Conservation (phyloP, 345 rosid genomes). For the Arabis alpina region DNA sequence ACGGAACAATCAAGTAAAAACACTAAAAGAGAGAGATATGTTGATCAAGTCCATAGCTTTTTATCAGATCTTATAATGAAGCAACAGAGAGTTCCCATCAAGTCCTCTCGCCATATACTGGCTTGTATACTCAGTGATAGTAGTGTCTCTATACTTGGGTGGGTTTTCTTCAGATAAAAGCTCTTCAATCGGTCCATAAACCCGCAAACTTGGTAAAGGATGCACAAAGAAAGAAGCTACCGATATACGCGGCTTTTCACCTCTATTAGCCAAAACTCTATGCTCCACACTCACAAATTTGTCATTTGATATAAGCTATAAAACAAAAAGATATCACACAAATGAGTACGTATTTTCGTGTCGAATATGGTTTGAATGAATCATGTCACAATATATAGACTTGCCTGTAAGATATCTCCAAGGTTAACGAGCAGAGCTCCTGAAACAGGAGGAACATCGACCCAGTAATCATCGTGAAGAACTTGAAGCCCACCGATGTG, state of each 20-base stretch:
- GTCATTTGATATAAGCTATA: conserved; percentile 49
- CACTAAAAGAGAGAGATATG: neutral
- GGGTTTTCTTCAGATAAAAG: conserved; percentile 50
- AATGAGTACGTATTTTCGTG: neutral
- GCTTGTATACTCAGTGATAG: conserved; percentile 38
- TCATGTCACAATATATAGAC: neutral
- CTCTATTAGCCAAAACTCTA: conserved; percentile 48
- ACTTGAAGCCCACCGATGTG: conserved; percentile 65
- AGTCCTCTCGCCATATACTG: conserved; percentile 44
- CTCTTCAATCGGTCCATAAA: conserved; percentile 50
- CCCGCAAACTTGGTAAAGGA: conserved; percentile 4
- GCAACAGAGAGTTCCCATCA: conserved; percentile 39
- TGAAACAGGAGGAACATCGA: conserved; percentile 51
- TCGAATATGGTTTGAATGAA: neutral
- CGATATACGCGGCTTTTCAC: conserved; percentile 43
- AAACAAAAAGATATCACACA: conserved; percentile 4
- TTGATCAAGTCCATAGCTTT: neutral
- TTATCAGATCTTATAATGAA: conserved; percentile 31
- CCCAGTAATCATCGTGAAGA: conserved; percentile 44
- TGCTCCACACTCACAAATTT: conserved; percentile 52
- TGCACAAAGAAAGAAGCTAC: conserved; percentile 48
- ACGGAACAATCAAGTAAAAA: neutral
- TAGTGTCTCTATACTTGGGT: conserved; percentile 50
- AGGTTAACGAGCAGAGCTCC: conserved; percentile 55
- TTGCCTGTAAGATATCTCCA: conserved; percentile 65